Evolutionary conservation across 176 grass and related monocot genomes (phyloP), one percentile per base, ranked within the genome.

Genomic region (Hyparrhenia diplandra): DNA sequence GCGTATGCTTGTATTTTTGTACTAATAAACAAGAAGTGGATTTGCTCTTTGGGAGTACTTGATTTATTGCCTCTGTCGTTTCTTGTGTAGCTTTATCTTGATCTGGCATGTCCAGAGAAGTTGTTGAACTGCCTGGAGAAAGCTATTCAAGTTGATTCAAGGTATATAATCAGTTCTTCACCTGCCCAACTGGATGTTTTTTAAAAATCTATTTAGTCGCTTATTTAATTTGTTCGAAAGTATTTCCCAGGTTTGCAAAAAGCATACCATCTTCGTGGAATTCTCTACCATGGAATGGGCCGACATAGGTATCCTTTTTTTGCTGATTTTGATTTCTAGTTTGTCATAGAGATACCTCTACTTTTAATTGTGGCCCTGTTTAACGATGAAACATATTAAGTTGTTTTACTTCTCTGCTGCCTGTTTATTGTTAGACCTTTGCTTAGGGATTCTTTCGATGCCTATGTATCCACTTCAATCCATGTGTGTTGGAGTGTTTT

Each of bases 241-340:
- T 88, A 61, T 85, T 74, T 74, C 18, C 16, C 87, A 98, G 96
- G 72, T 98, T 91, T 91, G 87, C 86, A 90, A 98, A n/a, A 98
- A 89, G 92, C 90, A 55, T 98, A 98, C 86, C 90, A 98, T 84
- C 80, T 98, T 29, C 90, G 92, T 76, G 96, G 96, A 81, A 88
- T 95, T 85, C 90, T 95, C 79, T 89, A 98, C 67, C 96, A 98
- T 88, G 96, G 92, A 85, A 88, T 89, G 82, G 96, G 96, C 43
- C 87, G 76, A 82, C 96, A 98, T 82, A 98, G 92, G 96, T 98
- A 89, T 83, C 17, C 37, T 10, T 40, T 40, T n/a, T 35, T 42
- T 29, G 59, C 35, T 69, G 61, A 45, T 71, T 55, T 54, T 63
- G 76, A 37, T 65, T 21, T 80, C 62, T 84, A 10, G 35, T 79